phyloP scores from a whole-genome alignment of 116 monocot genomes.

The Cymodocea nodosa region DNA sequence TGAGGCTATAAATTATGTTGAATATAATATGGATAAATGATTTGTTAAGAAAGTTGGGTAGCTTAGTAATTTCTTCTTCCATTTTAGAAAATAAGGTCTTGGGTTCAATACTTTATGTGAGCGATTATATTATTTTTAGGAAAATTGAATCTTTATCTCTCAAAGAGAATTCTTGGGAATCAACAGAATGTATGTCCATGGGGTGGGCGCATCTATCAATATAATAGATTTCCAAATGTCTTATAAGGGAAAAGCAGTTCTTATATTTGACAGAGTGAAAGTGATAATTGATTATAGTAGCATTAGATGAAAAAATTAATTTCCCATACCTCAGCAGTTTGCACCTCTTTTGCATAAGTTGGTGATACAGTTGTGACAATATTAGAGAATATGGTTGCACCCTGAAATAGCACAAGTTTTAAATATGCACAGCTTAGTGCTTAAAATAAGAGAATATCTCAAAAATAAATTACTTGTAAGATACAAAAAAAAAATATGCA shows the following conservation, averaged over 20 bases:
- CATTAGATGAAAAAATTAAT: neutral
- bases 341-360: constrained; percentile 87
- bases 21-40: too few species aligned
- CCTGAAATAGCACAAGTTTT: constrained; percentile 23
- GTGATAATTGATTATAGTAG: neutral
- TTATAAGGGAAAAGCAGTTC: neutral
- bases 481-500: neutral
- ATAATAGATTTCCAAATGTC: too few species aligned
- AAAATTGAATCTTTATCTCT: too few species aligned
- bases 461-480: neutral
- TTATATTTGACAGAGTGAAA: neutral
- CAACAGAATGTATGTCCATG: too few species aligned
- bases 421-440: neutral
- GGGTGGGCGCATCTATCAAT: too few species aligned
- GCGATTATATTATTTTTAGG: too few species aligned
- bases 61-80: too few species aligned
- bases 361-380: constrained; percentile 98
- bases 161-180: too few species aligned
- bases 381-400: constrained; percentile 83
- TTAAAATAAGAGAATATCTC: neutral
- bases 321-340: constrained; percentile 53
- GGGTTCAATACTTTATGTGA: too few species aligned
- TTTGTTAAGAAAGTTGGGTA: too few species aligned
- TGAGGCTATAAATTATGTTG: too few species aligned
- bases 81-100: too few species aligned